Evolutionary conservation across 345 rosid genomes (phyloP), one percentile per base, ranked within the genome.

Genomic region (Aegle marmelos): DNA sequence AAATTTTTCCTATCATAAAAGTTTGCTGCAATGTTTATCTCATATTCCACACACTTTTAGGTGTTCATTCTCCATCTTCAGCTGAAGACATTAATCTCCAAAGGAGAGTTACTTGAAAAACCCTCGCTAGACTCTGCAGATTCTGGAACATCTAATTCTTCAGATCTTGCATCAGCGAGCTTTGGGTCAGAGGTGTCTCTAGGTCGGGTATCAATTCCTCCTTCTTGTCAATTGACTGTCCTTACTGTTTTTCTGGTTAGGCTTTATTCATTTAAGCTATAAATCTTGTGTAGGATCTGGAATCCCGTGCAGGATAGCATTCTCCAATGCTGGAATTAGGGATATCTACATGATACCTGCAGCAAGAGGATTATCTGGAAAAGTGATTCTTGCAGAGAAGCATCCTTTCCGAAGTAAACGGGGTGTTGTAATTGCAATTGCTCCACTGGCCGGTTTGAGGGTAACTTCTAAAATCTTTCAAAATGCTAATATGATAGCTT

Each of bases 171-270:
- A 62, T 85, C 83, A 84, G 88, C 93, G 58, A 87, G 83, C 82
- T 88, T 90, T 85, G 95, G 93, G 50, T 86, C 91, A 50, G 90
- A 91, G 77, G 85, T 91, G 65, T 79, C 83, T 74, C 77, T 90
- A 87, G 93, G 95, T 87, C 17, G 77, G 78, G 21, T 19, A 27
- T 61, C 72, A 60, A 45, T 73, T 67, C 27, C 57, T 25, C 13
- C 14, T 37, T n/a, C 75, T 34, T 64, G 72, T 71, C 25, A 6
- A 48, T 59, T 67, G 25, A 8, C 54, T 14, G 19, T 39, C 27
- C 57, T 53, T 65, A 60, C 37, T 39, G 72, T 24, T 41, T 77
- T 63, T 30, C 31, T 19, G 76, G 45, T 70, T 28, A 63, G 74
- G 63, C 39, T n/a, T 59, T 80, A 53, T 37, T 56, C 65, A 59